Percentiles rank a stretch among this genome's conserved stretches.
Conservation (phyloP, 2,329 filamentous ascomycete genomes). For the Cladophialophora exuberans region DNA sequence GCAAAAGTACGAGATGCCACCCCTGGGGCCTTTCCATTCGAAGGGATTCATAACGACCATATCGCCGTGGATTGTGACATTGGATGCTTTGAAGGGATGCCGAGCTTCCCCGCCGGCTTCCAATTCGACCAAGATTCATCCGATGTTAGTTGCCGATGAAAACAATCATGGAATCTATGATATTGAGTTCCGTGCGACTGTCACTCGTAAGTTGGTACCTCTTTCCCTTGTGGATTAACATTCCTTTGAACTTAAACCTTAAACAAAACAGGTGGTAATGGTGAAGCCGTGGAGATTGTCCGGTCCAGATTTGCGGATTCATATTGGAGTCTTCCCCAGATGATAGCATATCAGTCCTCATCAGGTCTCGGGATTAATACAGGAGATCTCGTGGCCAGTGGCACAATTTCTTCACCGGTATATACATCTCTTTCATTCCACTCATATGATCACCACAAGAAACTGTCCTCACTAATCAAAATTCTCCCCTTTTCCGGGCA, state of each 20-base stretch:
- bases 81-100: conserved; percentile 54
- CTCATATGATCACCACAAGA: not conserved
- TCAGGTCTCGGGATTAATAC: conserved; percentile 73
- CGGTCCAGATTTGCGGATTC: conserved; percentile 67
- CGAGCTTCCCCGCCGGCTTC: conserved; percentile 10
- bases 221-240: too few species aligned
- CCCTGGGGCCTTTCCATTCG: conserved; percentile 61
- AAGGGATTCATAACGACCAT: conserved; percentile 65
- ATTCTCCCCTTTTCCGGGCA: too few species aligned
- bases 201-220: too few species aligned
- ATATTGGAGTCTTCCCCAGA: conserved; percentile 80
- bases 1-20: conserved; percentile 45
- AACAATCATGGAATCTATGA: not conserved
- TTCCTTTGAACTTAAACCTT: too few species aligned
- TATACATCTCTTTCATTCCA: not conserved
- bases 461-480: too few species aligned
- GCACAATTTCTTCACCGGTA: conserved; percentile 64
- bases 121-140: too few species aligned
- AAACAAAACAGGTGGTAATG: too few species aligned
- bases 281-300: too few species aligned
- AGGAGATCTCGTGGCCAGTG: conserved; percentile 75
- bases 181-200: too few species aligned
- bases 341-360: conserved; percentile 76
- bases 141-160: conserved; percentile 1
- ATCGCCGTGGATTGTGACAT: conserved; percentile 64